A percentile compares a stretch with the other conserved stretches of the same genome.
phyloP scores from a whole-genome alignment of 2,329 filamentous ascomycete genomes.

The Apiospora phragmitis region DNA sequence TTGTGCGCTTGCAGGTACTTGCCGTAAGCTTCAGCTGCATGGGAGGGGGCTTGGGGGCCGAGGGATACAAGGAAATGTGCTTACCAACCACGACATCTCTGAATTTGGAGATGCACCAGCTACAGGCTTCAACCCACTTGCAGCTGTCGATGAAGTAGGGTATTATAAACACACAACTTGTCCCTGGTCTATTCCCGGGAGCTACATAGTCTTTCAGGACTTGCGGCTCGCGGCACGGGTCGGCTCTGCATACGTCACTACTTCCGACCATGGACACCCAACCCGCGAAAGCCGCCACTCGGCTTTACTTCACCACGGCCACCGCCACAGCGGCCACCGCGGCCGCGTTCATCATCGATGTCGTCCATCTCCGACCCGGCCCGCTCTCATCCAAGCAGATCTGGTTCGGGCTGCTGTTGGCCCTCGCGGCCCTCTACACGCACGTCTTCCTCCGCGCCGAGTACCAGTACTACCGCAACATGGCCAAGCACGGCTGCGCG shows the following conservation, averaged over 20 bases:
- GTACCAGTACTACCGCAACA: neutral
- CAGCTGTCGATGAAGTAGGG: neutral
- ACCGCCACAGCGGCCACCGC: neutral
- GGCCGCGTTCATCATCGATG: neutral
- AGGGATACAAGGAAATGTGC: too few relatives aligned
- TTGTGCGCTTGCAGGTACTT: too few relatives aligned
- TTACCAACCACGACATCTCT: neutral
- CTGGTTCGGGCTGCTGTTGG: neutral
- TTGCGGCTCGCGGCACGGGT: neutral
- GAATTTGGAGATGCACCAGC: neutral
- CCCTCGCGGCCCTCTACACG: neutral
- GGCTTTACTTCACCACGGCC: conserved; percentile 3
- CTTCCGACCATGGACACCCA: neutral
- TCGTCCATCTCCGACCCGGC: neutral
- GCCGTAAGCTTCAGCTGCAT: too few relatives aligned
- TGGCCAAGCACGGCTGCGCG: neutral
- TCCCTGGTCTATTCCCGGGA: too few relatives aligned
- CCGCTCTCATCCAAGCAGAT: neutral
- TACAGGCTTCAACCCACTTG: neutral
- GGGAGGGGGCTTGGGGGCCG: too few relatives aligned
- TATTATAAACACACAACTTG: neutral
- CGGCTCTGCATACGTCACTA: neutral
- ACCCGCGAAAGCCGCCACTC: neutral
- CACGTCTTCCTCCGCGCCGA: neutral
- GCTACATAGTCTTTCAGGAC: neutral